These are phyloP conservation scores for Lignosus rhinocerotis DNA, from an alignment of 1,284 basidiomycete genomes.

Conservation along the genomic window DNA sequence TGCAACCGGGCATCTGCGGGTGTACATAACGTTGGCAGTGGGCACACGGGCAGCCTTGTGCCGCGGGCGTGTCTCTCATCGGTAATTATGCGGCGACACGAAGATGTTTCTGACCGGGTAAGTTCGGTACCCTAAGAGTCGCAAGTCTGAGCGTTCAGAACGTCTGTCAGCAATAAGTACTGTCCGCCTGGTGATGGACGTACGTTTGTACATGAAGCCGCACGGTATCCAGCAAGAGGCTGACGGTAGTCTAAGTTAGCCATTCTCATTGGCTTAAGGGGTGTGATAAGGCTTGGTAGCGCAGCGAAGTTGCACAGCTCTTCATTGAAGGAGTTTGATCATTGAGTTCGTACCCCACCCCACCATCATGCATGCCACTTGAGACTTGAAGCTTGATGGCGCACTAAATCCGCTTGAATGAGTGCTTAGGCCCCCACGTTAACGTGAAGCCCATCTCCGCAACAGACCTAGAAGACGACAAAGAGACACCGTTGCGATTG, in stretches of 20 bases:
- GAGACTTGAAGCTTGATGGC: too few species aligned
- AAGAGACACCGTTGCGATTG: background rate
- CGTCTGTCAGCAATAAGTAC: background rate
- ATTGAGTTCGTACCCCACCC: background rate
- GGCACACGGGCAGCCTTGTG: slow-evolving; percentile 8
- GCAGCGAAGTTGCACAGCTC: background rate
- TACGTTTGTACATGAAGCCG: background rate
- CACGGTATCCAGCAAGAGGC: too few species aligned
- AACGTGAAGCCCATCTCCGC: background rate
- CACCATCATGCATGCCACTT: background rate
- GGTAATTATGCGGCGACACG: slow-evolving; percentile 17
- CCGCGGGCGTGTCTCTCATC: slow-evolving; percentile 7
- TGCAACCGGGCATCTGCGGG: background rate
- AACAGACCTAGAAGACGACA: background rate
- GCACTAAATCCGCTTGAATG: background rate
- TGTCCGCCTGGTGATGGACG: background rate
- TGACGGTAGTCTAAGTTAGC: too few species aligned
- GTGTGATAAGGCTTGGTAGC: background rate
- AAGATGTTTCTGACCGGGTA: slow-evolving; percentile 14
- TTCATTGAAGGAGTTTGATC: background rate
- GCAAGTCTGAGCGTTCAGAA: background rate
- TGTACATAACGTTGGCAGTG: background rate
- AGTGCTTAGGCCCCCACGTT: background rate
- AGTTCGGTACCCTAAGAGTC: background rate
- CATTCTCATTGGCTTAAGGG: too few species aligned